Evolutionary conservation across 495 filamentous ascomycete species (phyloP), one percentile per base, ranked within the genome.

Genomic region (Tuber umbilicatum): DNA sequence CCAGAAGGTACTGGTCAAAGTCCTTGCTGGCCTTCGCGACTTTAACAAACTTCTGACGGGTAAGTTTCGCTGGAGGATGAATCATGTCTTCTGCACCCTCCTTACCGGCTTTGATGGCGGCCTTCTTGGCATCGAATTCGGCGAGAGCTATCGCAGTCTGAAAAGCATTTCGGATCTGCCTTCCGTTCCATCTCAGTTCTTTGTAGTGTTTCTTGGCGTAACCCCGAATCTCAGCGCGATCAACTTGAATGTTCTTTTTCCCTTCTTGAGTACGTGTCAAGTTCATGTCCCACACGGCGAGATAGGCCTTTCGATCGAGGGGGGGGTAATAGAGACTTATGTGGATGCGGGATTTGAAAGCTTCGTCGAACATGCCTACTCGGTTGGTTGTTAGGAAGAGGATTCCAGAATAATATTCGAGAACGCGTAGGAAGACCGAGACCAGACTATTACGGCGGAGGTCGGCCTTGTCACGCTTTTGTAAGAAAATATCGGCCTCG

Each of bases 391-490:
- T 89, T 2, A 90, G 81, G 76, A 89, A 88, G 0, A 89, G 83
- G 39, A 89, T 87, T 10, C 88, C 88, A 0, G 83, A 74, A 73
- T 90, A 91, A 78, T 88, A 90, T 71, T 90, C 89, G 0, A 90
- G 82, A 0, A 84, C 83, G 2, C 89, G 84, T 0, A 90, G 82
- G 75, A 90, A 90, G 6, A 89, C 85, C 64, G 79, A 85, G 0
- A 89, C 86, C 0, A 89, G 77, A 16, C 83, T 85, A 68, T 90
- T 90, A 4, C 87, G 82, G 10, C 84, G 38, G 0, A 89, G 67
- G 60, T 89, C 85, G 16, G 64, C 70, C 35, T 80, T 75, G 0
- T 64, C 77, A 17, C 88, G 83, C 73, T 85, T 78, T n/a, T 85
- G 83, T 0, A 90, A 82, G 73, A 89, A 90, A 1, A 89, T 84